Evolutionary conservation across 495 filamentous ascomycete species (phyloP).

Genomic region (Xylaria curta): DNA sequence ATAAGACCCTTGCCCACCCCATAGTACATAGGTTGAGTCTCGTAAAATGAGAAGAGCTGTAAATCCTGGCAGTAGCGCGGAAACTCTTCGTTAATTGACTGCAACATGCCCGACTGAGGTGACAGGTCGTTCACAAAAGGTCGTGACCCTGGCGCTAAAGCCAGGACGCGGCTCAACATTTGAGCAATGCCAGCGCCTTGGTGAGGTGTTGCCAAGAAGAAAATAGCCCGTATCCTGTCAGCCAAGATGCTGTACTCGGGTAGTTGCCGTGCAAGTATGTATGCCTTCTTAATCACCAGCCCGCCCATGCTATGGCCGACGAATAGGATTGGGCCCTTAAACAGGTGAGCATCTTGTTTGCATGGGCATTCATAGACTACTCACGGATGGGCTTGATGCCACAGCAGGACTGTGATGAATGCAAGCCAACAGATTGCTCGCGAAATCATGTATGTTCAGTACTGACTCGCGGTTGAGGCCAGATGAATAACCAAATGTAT

Average conservation of each 20-base stretch:
- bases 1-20: conserved; percentile 25
- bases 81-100: conserved; percentile 41
- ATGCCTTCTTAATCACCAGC: conserved; percentile 57
- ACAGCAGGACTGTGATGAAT: conserved; percentile 8
- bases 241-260: conserved; percentile 37
- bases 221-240: conserved; percentile 48
- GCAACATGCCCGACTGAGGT: conserved; percentile 17
- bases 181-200: conserved; percentile 54
- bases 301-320: conserved; percentile 64
- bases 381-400: conserved; percentile 13
- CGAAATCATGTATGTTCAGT: conserved; percentile 55
- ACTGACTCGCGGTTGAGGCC: conserved; percentile 34
- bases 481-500: conserved; percentile 41
- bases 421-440: conserved; percentile 25
- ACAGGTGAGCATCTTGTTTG: conserved; percentile 35
- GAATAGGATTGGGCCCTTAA: conserved; percentile 49
- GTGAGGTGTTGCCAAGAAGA: conserved; percentile 62
- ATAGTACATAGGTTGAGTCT: conserved; percentile 30
- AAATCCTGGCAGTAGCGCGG: conserved; percentile 35
- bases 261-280: conserved; percentile 39
- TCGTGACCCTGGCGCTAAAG: neutral
- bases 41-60: conserved; percentile 42
- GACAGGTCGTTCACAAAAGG: conserved; percentile 13
- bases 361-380: conserved; percentile 47
- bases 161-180: conserved; percentile 39